Conservation (phyloP, 2,329 filamentous ascomycete species). For the Colletotrichum sojae region DNA sequence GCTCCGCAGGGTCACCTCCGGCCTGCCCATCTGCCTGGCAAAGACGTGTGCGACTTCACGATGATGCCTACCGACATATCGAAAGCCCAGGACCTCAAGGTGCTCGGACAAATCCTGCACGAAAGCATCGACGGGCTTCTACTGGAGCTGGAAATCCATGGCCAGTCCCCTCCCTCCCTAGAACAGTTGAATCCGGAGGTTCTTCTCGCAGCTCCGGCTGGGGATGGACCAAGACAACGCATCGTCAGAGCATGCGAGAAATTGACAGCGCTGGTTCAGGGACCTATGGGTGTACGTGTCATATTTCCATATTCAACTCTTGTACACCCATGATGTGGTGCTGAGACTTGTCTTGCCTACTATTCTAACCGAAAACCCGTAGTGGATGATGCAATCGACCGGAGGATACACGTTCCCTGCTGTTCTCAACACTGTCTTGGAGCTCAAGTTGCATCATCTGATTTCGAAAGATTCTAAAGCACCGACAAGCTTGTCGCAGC, state of each 20-base stretch:
- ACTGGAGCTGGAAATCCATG: background rate
- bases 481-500: background rate
- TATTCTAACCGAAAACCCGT: background rate
- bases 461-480: background rate
- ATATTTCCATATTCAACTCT: background rate
- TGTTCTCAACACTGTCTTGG: background rate
- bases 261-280: conserved; percentile 6
- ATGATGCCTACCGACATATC: conserved; percentile 3
- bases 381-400: conserved; percentile 24
- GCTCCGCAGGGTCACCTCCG: background rate
- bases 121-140: conserved; percentile 8
- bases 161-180: background rate
- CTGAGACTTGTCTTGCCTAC: background rate
- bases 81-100: conserved; percentile 6
- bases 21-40: background rate
- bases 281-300: conserved; percentile 5
- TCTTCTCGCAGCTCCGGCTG: background rate
- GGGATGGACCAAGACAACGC: background rate
- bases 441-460: background rate
- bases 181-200: background rate
- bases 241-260: conserved; percentile 7
- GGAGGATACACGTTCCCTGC: conserved; percentile 5
- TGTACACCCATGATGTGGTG: background rate
- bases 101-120: background rate
- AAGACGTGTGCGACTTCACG: background rate